Evolutionary conservation across 2,329 filamentous ascomycete genomes (phyloP), one percentile per base, ranked within the genome.

Genomic region (Microcyclosporella mali): DNA sequence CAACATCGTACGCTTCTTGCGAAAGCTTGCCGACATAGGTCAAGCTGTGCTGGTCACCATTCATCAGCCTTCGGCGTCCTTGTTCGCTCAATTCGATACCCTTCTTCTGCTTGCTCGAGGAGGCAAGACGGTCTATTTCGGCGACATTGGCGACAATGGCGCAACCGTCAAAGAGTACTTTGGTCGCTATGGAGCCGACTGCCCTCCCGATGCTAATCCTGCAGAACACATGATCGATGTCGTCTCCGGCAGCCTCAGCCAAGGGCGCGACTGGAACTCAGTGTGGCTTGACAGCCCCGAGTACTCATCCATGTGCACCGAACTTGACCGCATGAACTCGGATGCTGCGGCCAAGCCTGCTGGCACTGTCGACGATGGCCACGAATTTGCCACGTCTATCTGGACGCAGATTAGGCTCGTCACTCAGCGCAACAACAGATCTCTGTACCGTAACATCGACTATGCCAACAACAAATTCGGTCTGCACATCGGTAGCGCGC

Each of bases 1-100:
- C 57, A 78, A 79, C 48, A 82, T 76, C 0, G 72, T 84, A 4
- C 75, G 79, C 0, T 84, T 85, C 63, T 59, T 85, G 14, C 70
- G 79, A 9, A 84, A 83, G 58, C 70, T 85, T 0, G 80, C 81
- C 6, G 74, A 78, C 37, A 73, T 73, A 2, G 82, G 82, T 0
- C 82, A 85, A 53, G 80, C 82, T 3, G 75, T 85, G 1, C 65
- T 85, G 1, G 79, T 79, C 46, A 85, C 82, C 0, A 85, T 85
- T 31, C 82, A 85, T 52, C 51, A 85, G 59, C 82, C 82, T 0
- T 82, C 79, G 1, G 78, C 79, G 0, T 74, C 79, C 8, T 66
- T 85, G 0, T 84, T 85, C 41, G 72, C 78, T 7, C 71, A 81
- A 25, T 85, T 85, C 45, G 82, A 85, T 49, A 75, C 73, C 1